Evolutionary conservation across 805 yeast species (phyloP).

Genomic region (Barnettozyma pratensis): DNA sequence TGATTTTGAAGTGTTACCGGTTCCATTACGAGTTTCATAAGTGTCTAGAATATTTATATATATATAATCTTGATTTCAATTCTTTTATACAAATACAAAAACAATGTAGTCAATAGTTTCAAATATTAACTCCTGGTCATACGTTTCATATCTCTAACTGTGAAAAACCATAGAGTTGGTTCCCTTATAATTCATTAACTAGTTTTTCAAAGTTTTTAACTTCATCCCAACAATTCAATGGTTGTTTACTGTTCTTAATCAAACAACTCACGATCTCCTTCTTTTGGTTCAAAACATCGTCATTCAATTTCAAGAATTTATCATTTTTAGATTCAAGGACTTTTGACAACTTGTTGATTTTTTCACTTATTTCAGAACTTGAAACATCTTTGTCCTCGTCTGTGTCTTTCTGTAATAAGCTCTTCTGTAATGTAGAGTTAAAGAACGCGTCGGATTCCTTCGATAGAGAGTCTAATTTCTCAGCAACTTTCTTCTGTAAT

Average conservation of each 20-base stretch:
- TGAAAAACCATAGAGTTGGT: too few species aligned
- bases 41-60: background rate
- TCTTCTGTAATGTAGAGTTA: conserved; percentile 41
- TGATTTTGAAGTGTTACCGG: too few species aligned
- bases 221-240: conserved; percentile 79
- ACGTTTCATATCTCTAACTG: too few species aligned
- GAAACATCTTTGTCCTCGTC: conserved; percentile 29
- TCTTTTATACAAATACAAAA: too few species aligned
- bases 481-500: conserved; percentile 59
- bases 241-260: conserved; percentile 51
- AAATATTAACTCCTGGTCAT: background rate
- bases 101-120: too few species aligned
- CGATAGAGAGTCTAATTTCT: conserved; percentile 51
- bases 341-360: conserved; percentile 34
- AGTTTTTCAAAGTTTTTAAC: conserved; percentile 62
- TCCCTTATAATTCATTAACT: conserved; percentile 40
- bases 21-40: too few species aligned
- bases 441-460: conserved; percentile 46
- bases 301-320: conserved; percentile 30
- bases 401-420: conserved; percentile 32
- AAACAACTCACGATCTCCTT: conserved; percentile 52
- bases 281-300: conserved; percentile 43
- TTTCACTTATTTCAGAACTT: conserved; percentile 33
- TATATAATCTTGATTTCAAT: background rate
- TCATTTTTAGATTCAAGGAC: conserved; percentile 33